These are phyloP conservation scores for Candida cerambycidarum DNA, from an alignment of 805 yeast species.

Conservation along the genomic window DNA sequence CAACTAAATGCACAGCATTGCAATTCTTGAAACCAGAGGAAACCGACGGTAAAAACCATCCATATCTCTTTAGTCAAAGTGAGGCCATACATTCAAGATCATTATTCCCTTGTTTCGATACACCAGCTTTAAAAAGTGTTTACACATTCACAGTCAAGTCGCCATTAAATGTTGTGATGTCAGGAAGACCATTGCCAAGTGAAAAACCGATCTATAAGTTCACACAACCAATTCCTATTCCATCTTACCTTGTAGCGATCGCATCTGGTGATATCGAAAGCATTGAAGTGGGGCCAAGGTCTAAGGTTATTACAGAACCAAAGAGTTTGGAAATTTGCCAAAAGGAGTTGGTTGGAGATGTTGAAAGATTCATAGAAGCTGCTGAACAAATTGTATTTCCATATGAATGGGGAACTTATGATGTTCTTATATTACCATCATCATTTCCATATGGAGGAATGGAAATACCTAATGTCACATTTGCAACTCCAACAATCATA, in stretches of 20 bases:
- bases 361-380: conserved; percentile 72
- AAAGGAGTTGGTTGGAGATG: conserved; percentile 77
- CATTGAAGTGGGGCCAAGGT: conserved; percentile 80
- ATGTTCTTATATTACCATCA: conserved; percentile 76
- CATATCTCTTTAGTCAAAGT: conserved; percentile 82
- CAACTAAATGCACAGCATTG: conserved; percentile 74
- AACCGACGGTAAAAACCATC: conserved; percentile 68
- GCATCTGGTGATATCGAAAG: conserved; percentile 77
- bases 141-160: conserved; percentile 61
- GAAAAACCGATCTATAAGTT: conserved; percentile 32
- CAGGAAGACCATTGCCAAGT: conserved; percentile 53
- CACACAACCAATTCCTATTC: conserved; percentile 79
- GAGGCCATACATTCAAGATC: conserved; percentile 91
- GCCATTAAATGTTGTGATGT: conserved; percentile 66
- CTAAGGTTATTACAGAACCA: conserved; percentile 80
- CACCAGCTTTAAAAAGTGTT: conserved; percentile 78
- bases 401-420: conserved; percentile 84
- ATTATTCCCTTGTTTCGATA: conserved; percentile 86
- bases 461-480: conserved; percentile 91
- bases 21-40: conserved; percentile 79
- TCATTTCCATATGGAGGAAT: conserved; percentile 88
- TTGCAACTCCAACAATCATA: conserved; percentile 85
- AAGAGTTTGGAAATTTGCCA: conserved; percentile 62
- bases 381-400: conserved; percentile 76
- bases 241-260: conserved; percentile 78